A percentile compares a stretch with the other conserved stretches of the same genome.
Conservation (phyloP, 2,329 filamentous ascomycete species). For the Calonectria montana region DNA sequence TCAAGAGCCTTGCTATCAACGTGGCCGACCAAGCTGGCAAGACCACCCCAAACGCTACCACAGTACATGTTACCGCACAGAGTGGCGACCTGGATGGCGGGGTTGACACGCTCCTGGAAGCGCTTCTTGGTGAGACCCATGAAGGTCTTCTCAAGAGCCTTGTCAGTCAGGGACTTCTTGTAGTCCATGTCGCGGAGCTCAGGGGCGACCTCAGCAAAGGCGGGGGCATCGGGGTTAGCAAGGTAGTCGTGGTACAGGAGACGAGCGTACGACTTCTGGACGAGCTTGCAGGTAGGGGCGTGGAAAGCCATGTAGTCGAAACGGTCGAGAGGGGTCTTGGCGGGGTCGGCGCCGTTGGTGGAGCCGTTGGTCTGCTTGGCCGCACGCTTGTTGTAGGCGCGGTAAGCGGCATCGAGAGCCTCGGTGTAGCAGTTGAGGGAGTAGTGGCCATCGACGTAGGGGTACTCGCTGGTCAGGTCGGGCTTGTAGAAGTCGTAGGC, state of each 20-base stretch:
- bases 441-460: slow-evolving; percentile 86
- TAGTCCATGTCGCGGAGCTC: slow-evolving; percentile 85
- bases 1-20: slow-evolving; percentile 71
- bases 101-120: slow-evolving; percentile 81
- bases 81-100: slow-evolving; percentile 80
- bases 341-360: slow-evolving; percentile 51
- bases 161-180: slow-evolving; percentile 82
- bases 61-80: slow-evolving; percentile 79
- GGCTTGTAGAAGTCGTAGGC: slow-evolving; percentile 94
- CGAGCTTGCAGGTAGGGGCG: slow-evolving; percentile 87
- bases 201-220: slow-evolving; percentile 79
- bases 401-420: slow-evolving; percentile 84
- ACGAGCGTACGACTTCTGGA: slow-evolving; percentile 86
- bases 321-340: slow-evolving; percentile 77
- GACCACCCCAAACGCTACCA: slow-evolving; percentile 79
- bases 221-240: slow-evolving; percentile 71
- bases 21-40: slow-evolving; percentile 76
- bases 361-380: slow-evolving; percentile 67
- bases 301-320: slow-evolving; percentile 90
- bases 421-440: slow-evolving; percentile 85
- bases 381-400: slow-evolving; percentile 82
- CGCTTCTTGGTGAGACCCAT: slow-evolving; percentile 87
- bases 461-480: slow-evolving; percentile 88
- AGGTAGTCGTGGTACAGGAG: slow-evolving; percentile 90
- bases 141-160: slow-evolving; percentile 87